Conservation (phyloP, 208 protist species). For the Leishmania amazonensis region DNA sequence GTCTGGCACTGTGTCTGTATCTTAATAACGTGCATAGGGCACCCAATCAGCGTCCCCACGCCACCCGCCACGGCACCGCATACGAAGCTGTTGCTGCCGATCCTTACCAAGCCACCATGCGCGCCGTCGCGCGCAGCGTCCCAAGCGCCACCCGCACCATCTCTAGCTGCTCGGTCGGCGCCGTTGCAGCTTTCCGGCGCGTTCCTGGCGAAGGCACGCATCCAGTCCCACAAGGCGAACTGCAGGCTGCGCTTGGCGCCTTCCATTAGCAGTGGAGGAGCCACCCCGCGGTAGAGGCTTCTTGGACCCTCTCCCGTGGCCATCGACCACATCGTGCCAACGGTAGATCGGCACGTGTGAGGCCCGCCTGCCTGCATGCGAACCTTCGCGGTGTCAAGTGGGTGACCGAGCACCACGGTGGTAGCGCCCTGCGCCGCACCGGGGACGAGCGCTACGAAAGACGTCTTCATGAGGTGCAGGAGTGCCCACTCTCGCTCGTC, state of each 20-base stretch:
- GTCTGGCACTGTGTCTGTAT: slow-evolving; percentile 86
- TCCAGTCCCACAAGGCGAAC: slow-evolving; percentile 81
- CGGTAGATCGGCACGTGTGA: slow-evolving; percentile 36
- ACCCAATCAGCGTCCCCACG: slow-evolving; percentile 84
- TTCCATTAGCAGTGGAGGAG: slow-evolving; percentile 80
- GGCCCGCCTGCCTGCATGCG: slow-evolving; percentile 83
- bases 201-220: slow-evolving; percentile 30
- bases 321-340: slow-evolving; percentile 68
- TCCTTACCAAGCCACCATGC: slow-evolving; percentile 11
- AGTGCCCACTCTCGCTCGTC: slow-evolving; percentile 7
- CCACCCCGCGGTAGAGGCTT: slow-evolving; percentile 83
- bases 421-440: slow-evolving; percentile 80
- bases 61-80: slow-evolving; percentile 79
- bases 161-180: not conserved
- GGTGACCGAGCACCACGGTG: slow-evolving; percentile 77
- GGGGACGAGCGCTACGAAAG: slow-evolving; percentile 53
- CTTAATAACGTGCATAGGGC: slow-evolving; percentile 90
- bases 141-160: not conserved
- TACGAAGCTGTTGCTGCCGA: slow-evolving; percentile 58
- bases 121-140: slow-evolving; percentile 2
- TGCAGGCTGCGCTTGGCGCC: slow-evolving; percentile 85
- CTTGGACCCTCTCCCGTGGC: slow-evolving; percentile 52
- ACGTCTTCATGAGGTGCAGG: slow-evolving; percentile 9
- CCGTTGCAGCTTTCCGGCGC: not conserved
- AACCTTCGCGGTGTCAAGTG: slow-evolving; percentile 89